Evolutionary conservation across 2,329 filamentous ascomycete species (phyloP), one percentile per base, ranked within the genome.

Genomic region (Metarhizium album): DNA sequence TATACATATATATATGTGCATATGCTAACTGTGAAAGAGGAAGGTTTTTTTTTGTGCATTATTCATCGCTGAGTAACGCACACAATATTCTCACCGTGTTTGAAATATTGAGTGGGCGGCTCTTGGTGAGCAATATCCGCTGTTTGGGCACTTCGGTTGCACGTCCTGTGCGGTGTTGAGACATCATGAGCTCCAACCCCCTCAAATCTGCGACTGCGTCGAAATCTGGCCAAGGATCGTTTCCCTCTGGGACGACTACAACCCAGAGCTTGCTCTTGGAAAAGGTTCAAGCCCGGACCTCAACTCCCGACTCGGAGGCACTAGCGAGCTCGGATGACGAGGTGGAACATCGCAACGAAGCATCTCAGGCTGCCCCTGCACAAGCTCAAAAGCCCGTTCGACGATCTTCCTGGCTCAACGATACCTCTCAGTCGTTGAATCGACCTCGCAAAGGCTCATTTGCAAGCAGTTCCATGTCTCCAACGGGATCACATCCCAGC

Each of bases 281-380:
- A 47, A 93, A 90, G 65, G 75, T 85, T 47, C 86, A 87, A 60
- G 78, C 83, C 51, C 82, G 90, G 59, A 86, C 87, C 49, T 90
- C 89, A 7, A 96, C 91, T 1, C 91, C 91, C 22, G 93, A 97
- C 64, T 96, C 90, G 3, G 91, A 97, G 65, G 91, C 88, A 48
- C 73, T 97, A 53, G 90, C 86, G 48, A 97, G 91, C 58, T 96
- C 90, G 13, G 93, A 97, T 66, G 93, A 97, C 66, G 93, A 98
- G 67, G 78, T 74, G 52, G 86, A 95, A 54, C 76, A 82, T 63
- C 75, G 79, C 57, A 74, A 79, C 58, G 79, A 77, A 52, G 67
- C 63, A 60, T 69, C 69, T 55, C 74, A 74, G 59, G 70, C 68
- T 60, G 43, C 53, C 13, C 29, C 51, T 22, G 40, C 33, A 50